Conservation (phyloP, 192 early-diverging fungal species). For the Backusella parvicylindrica region DNA sequence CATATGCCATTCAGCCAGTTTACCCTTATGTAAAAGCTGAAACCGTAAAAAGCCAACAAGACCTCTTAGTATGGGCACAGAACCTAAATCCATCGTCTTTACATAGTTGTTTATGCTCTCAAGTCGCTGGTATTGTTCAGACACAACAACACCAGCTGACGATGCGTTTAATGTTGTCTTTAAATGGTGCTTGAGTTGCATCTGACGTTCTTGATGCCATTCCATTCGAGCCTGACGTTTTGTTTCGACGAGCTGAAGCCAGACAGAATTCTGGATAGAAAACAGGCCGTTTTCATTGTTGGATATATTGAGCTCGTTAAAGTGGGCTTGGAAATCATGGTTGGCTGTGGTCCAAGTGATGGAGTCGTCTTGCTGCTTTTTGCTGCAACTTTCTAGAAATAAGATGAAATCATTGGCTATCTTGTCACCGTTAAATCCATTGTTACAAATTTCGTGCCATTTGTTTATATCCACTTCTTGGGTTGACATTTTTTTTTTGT, state of each 20-base stretch:
- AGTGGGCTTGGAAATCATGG: neutral
- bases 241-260: neutral
- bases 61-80: conserved; percentile 4
- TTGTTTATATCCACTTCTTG: neutral
- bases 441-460: neutral
- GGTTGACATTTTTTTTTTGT: neutral
- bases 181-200: neutral
- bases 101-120: neutral
- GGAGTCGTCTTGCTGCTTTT: neutral
- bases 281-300: neutral
- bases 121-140: neutral
- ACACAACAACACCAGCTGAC: neutral
- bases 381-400: neutral
- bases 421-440: neutral
- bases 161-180: neutral
- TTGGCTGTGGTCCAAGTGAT: neutral
- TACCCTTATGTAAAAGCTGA: neutral
- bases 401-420: neutral
- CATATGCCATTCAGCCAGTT: conserved; percentile 15
- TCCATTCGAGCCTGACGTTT: neutral
- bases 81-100: neutral
- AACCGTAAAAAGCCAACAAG: conserved; percentile 5
- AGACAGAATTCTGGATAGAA: neutral
- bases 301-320: neutral
- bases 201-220: conserved; percentile 16